Percentiles rank a stretch among this genome's conserved stretches.
phyloP scores from a whole-genome alignment of 2,329 filamentous ascomycete genomes.

The Neonectria hederae region DNA sequence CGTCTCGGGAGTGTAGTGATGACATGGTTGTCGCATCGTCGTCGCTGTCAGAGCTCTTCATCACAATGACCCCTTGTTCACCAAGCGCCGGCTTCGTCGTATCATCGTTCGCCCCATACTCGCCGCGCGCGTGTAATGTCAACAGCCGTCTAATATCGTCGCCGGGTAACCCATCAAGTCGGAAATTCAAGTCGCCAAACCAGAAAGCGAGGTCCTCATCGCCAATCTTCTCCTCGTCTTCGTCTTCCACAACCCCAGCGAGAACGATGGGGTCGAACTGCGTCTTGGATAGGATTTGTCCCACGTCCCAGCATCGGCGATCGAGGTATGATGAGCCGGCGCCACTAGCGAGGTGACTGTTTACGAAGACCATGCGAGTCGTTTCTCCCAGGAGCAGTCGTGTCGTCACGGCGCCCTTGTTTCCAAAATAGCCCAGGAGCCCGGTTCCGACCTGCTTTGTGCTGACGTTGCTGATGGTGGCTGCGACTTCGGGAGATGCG shows the following conservation, averaged over 20 bases:
- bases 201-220: constrained; percentile 96
- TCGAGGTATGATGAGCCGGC: constrained; percentile 81
- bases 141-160: constrained; percentile 89
- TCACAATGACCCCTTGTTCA: constrained; percentile 62
- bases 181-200: constrained; percentile 96
- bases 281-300: constrained; percentile 79
- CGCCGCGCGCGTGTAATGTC: constrained; percentile 81
- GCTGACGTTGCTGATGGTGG: constrained; percentile 82
- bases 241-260: constrained; percentile 71
- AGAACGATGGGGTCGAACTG: constrained; percentile 79
- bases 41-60: constrained; percentile 55
- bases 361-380: constrained; percentile 88
- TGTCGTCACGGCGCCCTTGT: constrained; percentile 89
- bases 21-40: constrained; percentile 53
- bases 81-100: constrained; percentile 51
- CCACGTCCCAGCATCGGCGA: constrained; percentile 87
- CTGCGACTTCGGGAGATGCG: constrained; percentile 78
- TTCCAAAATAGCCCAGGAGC: constrained; percentile 91
- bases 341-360: constrained; percentile 91
- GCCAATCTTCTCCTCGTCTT: constrained; percentile 73
- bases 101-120: constrained; percentile 69
- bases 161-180: constrained; percentile 86
- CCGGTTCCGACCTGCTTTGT: constrained; percentile 88
- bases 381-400: constrained; percentile 89
- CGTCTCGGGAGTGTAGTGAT: constrained; percentile 46